Evolutionary conservation across 345 rosid species (phyloP).

Genomic region (Passiflora organensis): DNA sequence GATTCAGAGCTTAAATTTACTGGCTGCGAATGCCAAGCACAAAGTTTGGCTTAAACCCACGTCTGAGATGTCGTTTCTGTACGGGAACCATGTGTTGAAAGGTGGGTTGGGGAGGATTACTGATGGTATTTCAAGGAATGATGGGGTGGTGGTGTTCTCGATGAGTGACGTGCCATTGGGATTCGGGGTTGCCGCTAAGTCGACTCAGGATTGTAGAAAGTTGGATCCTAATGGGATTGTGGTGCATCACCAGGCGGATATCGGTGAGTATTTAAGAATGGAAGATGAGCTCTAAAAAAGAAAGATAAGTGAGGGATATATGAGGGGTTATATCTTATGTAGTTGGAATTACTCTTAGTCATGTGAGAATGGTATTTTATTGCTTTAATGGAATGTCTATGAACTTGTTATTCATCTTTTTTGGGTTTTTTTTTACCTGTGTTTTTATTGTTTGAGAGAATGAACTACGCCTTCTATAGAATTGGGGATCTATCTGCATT

Average conservation of each 20-base stretch:
- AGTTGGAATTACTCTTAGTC: too few relatives aligned
- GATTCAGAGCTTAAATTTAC: slow-evolving; percentile 45
- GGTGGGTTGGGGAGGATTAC: slow-evolving; percentile 89
- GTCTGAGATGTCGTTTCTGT: slow-evolving; percentile 88
- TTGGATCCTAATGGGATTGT: slow-evolving; percentile 81
- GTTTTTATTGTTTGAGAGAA: too few relatives aligned
- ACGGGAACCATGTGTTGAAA: slow-evolving; percentile 86
- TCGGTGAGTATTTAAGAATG: slow-evolving; percentile 86
- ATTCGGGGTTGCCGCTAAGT: slow-evolving; percentile 74
- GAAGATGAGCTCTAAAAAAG: slow-evolving; percentile 68
- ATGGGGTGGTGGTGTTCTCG: slow-evolving; percentile 83
- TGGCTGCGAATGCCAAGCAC: slow-evolving; percentile 79
- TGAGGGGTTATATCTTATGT: background rate
- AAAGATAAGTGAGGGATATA: background rate
- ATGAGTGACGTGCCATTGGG: slow-evolving; percentile 87
- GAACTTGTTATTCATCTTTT: too few relatives aligned
- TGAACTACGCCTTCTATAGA: too few relatives aligned
- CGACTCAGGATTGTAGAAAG: slow-evolving; percentile 83
- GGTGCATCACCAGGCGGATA: slow-evolving; percentile 78
- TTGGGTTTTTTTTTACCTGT: too few relatives aligned
- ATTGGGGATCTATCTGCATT: too few relatives aligned
- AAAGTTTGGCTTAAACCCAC: slow-evolving; percentile 96
- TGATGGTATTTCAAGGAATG: slow-evolving; percentile 65
- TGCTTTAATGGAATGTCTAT: too few relatives aligned
- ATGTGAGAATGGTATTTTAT: too few relatives aligned